Evolutionary conservation across 164 flowering plant species (phyloP).

Genomic region (Warburgia ugandensis): DNA sequence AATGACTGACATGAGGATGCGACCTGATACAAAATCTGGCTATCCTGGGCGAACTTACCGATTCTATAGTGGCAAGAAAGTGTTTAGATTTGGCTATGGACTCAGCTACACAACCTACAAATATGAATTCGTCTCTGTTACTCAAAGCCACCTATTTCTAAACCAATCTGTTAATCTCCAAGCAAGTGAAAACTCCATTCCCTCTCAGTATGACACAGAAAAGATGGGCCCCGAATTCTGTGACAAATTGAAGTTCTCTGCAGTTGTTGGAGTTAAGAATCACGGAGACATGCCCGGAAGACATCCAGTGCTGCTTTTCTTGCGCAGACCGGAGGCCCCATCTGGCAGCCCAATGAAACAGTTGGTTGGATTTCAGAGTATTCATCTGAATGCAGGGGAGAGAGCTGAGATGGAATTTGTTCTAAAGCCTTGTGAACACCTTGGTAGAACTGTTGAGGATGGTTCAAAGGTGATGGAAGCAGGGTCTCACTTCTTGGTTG

Average conservation of each 20-base stretch:
- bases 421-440: conserved; percentile 68
- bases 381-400: conserved; percentile 45
- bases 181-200: conserved; percentile 7
- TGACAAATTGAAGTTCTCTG: conserved; percentile 30
- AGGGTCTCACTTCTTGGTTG: conserved; percentile 50
- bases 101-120: conserved; percentile 69
- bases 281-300: conserved; percentile 62
- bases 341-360: conserved; percentile 42
- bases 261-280: conserved; percentile 46
- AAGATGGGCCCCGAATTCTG: conserved; percentile 43
- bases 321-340: conserved; percentile 13
- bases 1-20: conserved; percentile 94
- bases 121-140: conserved; percentile 34
- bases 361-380: conserved; percentile 64
- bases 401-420: conserved; percentile 35
- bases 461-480: conserved; percentile 61
- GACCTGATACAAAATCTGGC: conserved; percentile 41
- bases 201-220: conserved; percentile 22
- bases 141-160: conserved; percentile 32
- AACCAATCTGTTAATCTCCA: conserved; percentile 20
- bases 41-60: conserved; percentile 89
- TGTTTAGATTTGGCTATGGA: conserved; percentile 71
- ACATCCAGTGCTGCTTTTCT: conserved; percentile 67
- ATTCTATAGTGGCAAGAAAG: conserved; percentile 58
- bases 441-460: conserved; percentile 50